phyloP scores from a whole-genome alignment of 1,284 basidiomycete species.

The Mrakiaceae sp. region DNA sequence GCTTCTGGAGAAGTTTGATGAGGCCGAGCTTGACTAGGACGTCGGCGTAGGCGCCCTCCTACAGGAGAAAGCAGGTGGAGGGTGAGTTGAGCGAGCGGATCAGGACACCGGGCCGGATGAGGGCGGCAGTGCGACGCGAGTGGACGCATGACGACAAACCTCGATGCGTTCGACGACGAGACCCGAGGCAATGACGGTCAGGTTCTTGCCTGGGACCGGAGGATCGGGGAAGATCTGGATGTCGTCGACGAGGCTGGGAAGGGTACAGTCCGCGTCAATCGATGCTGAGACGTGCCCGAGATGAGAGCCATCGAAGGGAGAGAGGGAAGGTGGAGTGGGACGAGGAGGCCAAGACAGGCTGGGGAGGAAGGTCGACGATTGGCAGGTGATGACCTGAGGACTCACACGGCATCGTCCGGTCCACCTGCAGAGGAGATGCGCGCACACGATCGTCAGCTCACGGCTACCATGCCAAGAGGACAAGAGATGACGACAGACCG shows the following conservation, averaged over 20 bases:
- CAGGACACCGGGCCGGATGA: not conserved
- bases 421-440: too few species aligned
- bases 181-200: slow-evolving; percentile 68
- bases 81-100: not conserved
- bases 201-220: slow-evolving; percentile 63
- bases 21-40: slow-evolving; percentile 79
- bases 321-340: not conserved
- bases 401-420: too few species aligned
- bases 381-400: too few species aligned
- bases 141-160: slow-evolving; percentile 39
- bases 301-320: not conserved
- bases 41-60: slow-evolving; percentile 85
- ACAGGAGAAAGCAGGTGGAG: not conserved
- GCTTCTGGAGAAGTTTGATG: slow-evolving; percentile 68
- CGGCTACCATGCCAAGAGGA: not conserved
- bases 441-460: too few species aligned
- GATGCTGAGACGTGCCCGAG: slow-evolving; percentile 4
- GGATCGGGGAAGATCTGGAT: slow-evolving; percentile 67
- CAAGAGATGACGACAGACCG: not conserved
- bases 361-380: not conserved
- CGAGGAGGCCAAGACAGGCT: not conserved
- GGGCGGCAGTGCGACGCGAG: not conserved
- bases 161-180: slow-evolving; percentile 49
- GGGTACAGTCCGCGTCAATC: not conserved
- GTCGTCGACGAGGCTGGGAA: slow-evolving; percentile 42